phyloP scores from a whole-genome alignment of 2,329 filamentous ascomycete species.

The Apiospora hydei region DNA sequence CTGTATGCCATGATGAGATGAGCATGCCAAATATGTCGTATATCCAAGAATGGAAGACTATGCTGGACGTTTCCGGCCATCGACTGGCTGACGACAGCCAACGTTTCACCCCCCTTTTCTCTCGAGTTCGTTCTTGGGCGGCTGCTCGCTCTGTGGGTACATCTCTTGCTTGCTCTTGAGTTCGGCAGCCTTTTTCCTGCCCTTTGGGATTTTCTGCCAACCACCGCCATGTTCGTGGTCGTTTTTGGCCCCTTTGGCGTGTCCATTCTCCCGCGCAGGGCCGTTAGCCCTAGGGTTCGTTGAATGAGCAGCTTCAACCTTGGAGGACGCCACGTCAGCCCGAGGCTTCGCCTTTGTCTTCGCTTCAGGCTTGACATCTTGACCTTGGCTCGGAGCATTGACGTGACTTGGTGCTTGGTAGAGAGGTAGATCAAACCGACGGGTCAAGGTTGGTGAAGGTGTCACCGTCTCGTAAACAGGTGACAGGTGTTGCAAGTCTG shows the following conservation, averaged over 20 bases:
- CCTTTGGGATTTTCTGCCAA: slow-evolving; percentile 68
- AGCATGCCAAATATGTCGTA: slow-evolving; percentile 19
- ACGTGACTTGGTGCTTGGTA: slow-evolving; percentile 33
- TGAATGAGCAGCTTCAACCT: slow-evolving; percentile 31
- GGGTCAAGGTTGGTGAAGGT: slow-evolving; percentile 69
- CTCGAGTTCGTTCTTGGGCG: slow-evolving; percentile 65
- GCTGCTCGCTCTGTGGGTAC: slow-evolving; percentile 56
- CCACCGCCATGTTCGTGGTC: slow-evolving; percentile 54
- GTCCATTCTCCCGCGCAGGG: slow-evolving; percentile 56
- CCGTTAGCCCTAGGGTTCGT: slow-evolving; percentile 49
- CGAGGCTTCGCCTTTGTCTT: slow-evolving; percentile 41
- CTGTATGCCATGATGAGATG: slow-evolving; percentile 10
- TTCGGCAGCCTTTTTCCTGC: slow-evolving; percentile 58
- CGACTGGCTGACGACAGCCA: neutral
- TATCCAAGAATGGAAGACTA: slow-evolving; percentile 5
- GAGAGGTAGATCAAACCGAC: slow-evolving; percentile 57
- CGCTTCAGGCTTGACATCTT: slow-evolving; percentile 33
- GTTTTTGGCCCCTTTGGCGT: slow-evolving; percentile 61
- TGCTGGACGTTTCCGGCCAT: neutral
- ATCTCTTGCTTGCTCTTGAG: slow-evolving; percentile 54
- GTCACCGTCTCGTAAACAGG: slow-evolving; percentile 78
- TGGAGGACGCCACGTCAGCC: slow-evolving; percentile 34
- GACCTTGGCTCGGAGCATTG: slow-evolving; percentile 30
- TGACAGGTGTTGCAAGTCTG: slow-evolving; percentile 65
- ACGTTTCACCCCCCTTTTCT: slow-evolving; percentile 64